Evolutionary conservation across 805 yeast genomes (phyloP), one percentile per base, ranked within the genome.

Genomic region (Teunomyces atbi): DNA sequence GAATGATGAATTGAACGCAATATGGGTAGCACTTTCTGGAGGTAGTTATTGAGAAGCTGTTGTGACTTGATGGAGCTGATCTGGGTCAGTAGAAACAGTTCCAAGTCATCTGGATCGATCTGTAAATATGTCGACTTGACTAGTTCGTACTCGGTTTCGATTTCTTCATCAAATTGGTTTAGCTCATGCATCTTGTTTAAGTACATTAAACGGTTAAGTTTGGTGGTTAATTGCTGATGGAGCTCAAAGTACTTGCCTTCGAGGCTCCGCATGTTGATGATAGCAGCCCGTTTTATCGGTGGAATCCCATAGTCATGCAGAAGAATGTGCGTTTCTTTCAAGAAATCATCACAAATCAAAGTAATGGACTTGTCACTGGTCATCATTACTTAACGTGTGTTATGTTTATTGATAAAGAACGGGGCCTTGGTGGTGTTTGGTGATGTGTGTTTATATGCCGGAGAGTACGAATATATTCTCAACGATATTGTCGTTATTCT

Each of bases 231-330:
- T 36, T 59, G 51, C 4, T 48, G 42, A 48, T 69, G 62, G 13
- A 60, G 39, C 6, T 50, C 45, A 36, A 51, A 52, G 50, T 71
- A 70, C 41, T 58, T 55, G 6, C 37, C 32, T 46, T 69, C 74
- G 15, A 63, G 55, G 18, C 48, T 10, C 6, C 39, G 39, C 7
- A 13, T 36, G n/a, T 19, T 36, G 43, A 41, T 18, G 47, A 43
- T 29, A 49, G 47, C 37, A 36, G 27, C 29, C 44, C 38, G 49
- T 28, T 26, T 33, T 44, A 7, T 32, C 13, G n/a, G 45, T 3
- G 69, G 73, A 8, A 69, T 50, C 3, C 75, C 75, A 48, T 60
- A 68, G 33, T 59, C 59, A 45, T 66, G 74, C 5, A 56, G 44
- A 27, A 67, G 64, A 13, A 63, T 38, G 2, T 55, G 52, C 2